Percentiles rank a stretch among this genome's conserved stretches.
Evolutionary conservation across 2,329 filamentous ascomycete species (phyloP).

Genomic region (Alternaria sp.): DNA sequence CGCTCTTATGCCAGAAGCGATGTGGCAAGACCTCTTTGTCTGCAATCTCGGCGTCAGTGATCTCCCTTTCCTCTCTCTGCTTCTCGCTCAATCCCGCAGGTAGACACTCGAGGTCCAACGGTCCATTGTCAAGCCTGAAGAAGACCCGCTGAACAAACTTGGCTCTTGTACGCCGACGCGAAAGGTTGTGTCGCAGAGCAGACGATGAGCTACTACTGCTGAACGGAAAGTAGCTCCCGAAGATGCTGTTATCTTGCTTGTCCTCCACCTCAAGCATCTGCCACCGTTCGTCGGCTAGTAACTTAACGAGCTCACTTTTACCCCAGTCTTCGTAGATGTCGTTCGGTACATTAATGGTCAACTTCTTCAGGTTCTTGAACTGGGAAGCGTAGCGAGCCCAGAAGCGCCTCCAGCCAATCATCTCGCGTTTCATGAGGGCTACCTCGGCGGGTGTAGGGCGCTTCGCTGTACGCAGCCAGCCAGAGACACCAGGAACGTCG

Average conservation of each 20-base stretch:
- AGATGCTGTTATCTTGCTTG: slow-evolving; percentile 20
- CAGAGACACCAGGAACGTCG: slow-evolving; percentile 40
- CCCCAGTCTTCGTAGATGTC: slow-evolving; percentile 46
- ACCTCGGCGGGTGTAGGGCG: slow-evolving; percentile 32
- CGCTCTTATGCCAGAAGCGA: slow-evolving; percentile 33
- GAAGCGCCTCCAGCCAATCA: slow-evolving; percentile 45
- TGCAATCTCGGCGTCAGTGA: slow-evolving; percentile 29
- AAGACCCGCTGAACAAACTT: slow-evolving; percentile 45
- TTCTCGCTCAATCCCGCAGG: slow-evolving; percentile 13
- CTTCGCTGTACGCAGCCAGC: slow-evolving; percentile 32
- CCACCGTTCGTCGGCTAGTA: slow-evolving; percentile 39
- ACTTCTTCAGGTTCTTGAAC: slow-evolving; percentile 46
- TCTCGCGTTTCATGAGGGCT: slow-evolving; percentile 39
- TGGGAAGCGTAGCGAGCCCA: slow-evolving; percentile 44
- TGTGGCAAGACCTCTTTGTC: slow-evolving; percentile 18
- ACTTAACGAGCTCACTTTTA: slow-evolving; percentile 20
- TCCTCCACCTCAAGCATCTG: slow-evolving; percentile 41
- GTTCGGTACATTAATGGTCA: slow-evolving; percentile 38
- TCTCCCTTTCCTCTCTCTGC: slow-evolving; percentile 32
- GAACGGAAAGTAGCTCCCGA: slow-evolving; percentile 28
- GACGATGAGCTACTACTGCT: background rate
- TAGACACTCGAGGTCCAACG: slow-evolving; percentile 16
- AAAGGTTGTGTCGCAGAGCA: slow-evolving; percentile 24
- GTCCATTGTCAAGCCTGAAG: slow-evolving; percentile 34
- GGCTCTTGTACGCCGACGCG: slow-evolving; percentile 23